These are phyloP conservation scores for Ogataea angusta DNA, from an alignment of 805 yeast genomes.

Conservation along the genomic window DNA sequence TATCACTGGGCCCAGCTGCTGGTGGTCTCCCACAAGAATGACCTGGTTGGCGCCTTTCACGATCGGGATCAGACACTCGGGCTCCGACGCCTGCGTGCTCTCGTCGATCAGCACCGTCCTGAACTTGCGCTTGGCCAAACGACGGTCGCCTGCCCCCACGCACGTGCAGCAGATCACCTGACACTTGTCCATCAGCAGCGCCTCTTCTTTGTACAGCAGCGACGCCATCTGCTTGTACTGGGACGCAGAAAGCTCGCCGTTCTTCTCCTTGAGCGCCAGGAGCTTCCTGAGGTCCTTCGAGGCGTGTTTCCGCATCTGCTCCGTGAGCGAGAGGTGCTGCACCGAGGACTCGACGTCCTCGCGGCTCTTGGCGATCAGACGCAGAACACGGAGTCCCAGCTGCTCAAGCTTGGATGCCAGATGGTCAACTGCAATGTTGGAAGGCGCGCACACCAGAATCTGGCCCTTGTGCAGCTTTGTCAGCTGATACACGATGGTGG, in stretches of 20 bases:
- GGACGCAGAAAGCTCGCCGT: constrained; percentile 61
- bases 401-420: constrained; percentile 66
- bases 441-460: constrained; percentile 89
- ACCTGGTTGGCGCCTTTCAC: constrained; percentile 89
- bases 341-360: constrained; percentile 76
- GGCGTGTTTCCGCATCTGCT: constrained; percentile 45
- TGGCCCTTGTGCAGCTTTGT: constrained; percentile 57
- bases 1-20: constrained; percentile 91
- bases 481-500: constrained; percentile 79
- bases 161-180: constrained; percentile 89
- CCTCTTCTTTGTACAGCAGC: constrained; percentile 47
- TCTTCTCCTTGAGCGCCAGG: constrained; percentile 53
- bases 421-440: constrained; percentile 94
- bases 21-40: constrained; percentile 88
- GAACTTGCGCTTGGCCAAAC: constrained; percentile 56
- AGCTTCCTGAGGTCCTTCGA: constrained; percentile 58
- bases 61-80: constrained; percentile 85
- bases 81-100: constrained; percentile 91
- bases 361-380: constrained; percentile 71
- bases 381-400: constrained; percentile 74
- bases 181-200: constrained; percentile 46
- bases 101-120: constrained; percentile 86
- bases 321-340: constrained; percentile 54
- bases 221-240: constrained; percentile 48
- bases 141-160: constrained; percentile 82